phyloP scores from a whole-genome alignment of 345 rosid species.

The Theobroma cacao region DNA sequence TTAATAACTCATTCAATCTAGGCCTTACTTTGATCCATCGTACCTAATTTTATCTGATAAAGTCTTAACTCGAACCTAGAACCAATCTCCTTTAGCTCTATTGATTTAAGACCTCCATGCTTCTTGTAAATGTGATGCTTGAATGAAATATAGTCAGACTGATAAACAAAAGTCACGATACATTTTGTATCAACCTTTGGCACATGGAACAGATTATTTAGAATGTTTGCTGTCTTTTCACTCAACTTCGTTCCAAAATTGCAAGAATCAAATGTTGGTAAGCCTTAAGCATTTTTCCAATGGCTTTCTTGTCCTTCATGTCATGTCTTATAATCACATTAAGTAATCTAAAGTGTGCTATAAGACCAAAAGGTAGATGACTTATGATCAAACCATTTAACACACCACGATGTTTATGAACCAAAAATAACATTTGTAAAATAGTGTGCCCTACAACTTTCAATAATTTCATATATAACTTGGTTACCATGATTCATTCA shows the following conservation, averaged over 20 bases:
- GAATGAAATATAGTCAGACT: conserved; percentile 81
- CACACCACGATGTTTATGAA: conserved; percentile 80
- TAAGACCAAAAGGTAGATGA: conserved; percentile 90
- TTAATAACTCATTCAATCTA: too few species aligned
- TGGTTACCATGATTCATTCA: conserved; percentile 79
- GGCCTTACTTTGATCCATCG: too few species aligned
- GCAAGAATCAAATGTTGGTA: conserved; percentile 81
- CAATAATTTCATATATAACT: conserved; percentile 85
- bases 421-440: conserved; percentile 82
- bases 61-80: conserved; percentile 87
- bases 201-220: conserved; percentile 88
- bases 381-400: conserved; percentile 76
- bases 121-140: conserved; percentile 84
- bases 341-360: conserved; percentile 78
- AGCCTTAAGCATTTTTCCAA: conserved; percentile 89
- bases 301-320: conserved; percentile 53
- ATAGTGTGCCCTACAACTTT: conserved; percentile 75
- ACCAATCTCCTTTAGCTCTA: conserved; percentile 85
- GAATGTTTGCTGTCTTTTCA: conserved; percentile 67
- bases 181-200: conserved; percentile 80
- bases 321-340: conserved; percentile 43
- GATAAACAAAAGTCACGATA: conserved; percentile 77
- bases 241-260: conserved; percentile 84
- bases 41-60: conserved; percentile 93
- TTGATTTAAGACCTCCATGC: conserved; percentile 70